Conservation (phyloP, 2,329 filamentous ascomycete genomes). For the Scedosporium apiospermum region DNA sequence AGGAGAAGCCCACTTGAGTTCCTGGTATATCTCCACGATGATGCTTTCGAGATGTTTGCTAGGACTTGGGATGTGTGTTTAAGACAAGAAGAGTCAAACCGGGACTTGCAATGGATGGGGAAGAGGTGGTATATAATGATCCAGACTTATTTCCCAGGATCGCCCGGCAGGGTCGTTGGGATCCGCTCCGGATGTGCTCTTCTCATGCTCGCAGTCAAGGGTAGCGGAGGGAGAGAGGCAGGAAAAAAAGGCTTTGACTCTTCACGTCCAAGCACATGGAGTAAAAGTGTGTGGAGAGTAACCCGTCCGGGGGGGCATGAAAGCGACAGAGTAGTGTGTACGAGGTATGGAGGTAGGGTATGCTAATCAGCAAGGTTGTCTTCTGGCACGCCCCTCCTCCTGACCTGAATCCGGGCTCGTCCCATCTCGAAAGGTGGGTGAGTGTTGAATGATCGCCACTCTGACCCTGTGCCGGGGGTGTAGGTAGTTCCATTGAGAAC, state of each 20-base stretch:
- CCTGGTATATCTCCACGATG: neutral
- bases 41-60: neutral
- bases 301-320: neutral
- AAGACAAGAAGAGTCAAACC: constrained; percentile 1
- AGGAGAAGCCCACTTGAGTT: neutral
- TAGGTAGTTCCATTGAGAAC: neutral
- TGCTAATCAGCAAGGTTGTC: neutral
- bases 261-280: neutral
- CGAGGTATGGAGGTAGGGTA: neutral
- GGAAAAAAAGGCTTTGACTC: neutral
- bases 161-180: neutral
- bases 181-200: neutral
- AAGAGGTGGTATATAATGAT: constrained; percentile 1
- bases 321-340: neutral
- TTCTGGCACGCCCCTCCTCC: neutral
- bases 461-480: neutral
- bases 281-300: neutral
- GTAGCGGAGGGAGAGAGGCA: neutral
- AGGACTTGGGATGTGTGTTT: neutral
- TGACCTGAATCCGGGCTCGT: neutral
- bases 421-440: neutral
- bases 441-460: neutral
- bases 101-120: neutral
- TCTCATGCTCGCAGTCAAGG: neutral
- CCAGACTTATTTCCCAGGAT: constrained; percentile 1